Evolutionary conservation across 2,329 filamentous ascomycete genomes (phyloP).

Genomic region (Penicillium aurantiogriseum): DNA sequence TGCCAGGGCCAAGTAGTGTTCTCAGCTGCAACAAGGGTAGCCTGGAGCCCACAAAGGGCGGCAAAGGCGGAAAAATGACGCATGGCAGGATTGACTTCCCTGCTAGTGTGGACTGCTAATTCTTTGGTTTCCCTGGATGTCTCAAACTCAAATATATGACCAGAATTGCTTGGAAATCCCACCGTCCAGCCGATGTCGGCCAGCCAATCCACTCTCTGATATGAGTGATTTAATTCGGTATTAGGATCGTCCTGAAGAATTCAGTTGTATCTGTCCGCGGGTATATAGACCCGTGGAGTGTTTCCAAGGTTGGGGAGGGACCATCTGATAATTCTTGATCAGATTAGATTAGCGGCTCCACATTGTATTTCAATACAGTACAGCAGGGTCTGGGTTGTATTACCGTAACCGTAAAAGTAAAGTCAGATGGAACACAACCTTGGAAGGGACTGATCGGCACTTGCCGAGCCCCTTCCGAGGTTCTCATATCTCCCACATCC

Average conservation of each 20-base stretch:
- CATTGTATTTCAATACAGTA: neutral
- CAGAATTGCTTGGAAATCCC: neutral
- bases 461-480: neutral
- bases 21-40: neutral
- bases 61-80: neutral
- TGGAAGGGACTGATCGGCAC: neutral
- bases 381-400: neutral
- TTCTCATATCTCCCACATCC: neutral
- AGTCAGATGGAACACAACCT: neutral
- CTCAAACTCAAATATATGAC: conserved; percentile 1
- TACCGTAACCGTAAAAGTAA: neutral
- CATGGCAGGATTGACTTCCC: neutral
- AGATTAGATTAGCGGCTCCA: conserved; percentile 8
- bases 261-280: neutral
- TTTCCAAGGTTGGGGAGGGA: neutral
- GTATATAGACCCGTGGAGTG: neutral
- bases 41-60: neutral
- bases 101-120: neutral
- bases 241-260: neutral
- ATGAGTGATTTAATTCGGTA: neutral
- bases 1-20: neutral
- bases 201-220: neutral
- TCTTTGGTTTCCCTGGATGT: neutral
- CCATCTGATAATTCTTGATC: conserved; percentile 8
- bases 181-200: neutral